Conservation (phyloP, 2,329 filamentous ascomycete genomes). For the Neopestalotiopsis rosae region DNA sequence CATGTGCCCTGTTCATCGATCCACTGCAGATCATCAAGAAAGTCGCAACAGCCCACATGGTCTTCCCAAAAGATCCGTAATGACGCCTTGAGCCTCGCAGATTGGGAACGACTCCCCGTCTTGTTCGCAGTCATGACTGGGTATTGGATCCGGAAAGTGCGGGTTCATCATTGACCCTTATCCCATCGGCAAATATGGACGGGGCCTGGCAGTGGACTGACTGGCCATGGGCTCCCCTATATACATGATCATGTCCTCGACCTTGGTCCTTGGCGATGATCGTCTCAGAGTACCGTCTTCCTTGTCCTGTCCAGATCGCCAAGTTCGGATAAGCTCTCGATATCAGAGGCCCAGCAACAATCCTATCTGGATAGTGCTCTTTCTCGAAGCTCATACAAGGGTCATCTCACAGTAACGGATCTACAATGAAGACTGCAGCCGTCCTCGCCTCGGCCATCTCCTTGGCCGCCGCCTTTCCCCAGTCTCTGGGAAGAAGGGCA, state of each 20-base stretch:
- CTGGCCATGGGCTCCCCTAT: background rate
- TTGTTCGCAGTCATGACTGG: background rate
- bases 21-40: constrained; percentile 6
- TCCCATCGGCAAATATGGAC: background rate
- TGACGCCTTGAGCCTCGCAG: constrained; percentile 3
- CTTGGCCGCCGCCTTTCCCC: constrained; percentile 2
- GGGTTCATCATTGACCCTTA: background rate
- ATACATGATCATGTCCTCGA: background rate
- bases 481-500: background rate
- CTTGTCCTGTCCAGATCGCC: background rate
- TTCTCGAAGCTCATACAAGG: background rate
- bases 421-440: constrained; percentile 3
- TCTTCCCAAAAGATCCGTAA: constrained; percentile 5
- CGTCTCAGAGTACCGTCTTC: background rate
- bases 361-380: background rate
- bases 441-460: background rate
- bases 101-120: background rate
- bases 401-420: background rate
- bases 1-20: constrained; percentile 4
- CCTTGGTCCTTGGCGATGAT: background rate
- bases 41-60: background rate
- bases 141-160: background rate
- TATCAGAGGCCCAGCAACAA: background rate
- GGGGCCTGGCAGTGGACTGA: background rate
- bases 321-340: background rate